phyloP scores from a whole-genome alignment of 495 filamentous ascomycete genomes.

The Lepidopterella palustris region DNA sequence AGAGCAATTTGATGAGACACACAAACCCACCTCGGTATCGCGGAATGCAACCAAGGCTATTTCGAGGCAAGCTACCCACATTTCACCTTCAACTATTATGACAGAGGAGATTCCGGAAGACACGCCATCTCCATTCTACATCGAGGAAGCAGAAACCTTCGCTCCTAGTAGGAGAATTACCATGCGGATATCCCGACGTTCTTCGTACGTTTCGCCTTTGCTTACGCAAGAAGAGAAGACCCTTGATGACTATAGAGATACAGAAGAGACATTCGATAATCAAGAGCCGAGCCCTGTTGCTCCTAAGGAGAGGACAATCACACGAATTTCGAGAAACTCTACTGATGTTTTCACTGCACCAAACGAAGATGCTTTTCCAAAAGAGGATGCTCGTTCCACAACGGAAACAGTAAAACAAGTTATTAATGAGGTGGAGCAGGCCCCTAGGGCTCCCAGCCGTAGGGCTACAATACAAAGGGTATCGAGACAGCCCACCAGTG shows the following conservation, averaged over 20 bases:
- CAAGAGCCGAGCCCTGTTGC: neutral
- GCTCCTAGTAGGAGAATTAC: neutral
- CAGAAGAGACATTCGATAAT: neutral
- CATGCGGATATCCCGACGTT: neutral
- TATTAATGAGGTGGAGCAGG: neutral
- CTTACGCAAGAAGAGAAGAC: neutral
- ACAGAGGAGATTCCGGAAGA: neutral
- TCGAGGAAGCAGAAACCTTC: neutral
- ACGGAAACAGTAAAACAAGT: neutral
- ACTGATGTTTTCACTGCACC: neutral
- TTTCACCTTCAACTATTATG: neutral
- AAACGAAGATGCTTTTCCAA: neutral
- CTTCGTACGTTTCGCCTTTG: neutral
- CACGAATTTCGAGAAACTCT: neutral
- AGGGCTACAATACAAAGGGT: neutral
- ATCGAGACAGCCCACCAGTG: neutral
- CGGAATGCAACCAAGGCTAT: neutral
- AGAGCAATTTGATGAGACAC: neutral
- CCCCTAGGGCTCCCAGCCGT: neutral
- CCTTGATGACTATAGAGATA: neutral
- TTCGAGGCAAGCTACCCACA: neutral
- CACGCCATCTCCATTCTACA: neutral
- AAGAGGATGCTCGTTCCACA: neutral
- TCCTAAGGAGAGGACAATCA: neutral
- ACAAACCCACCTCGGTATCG: neutral